phyloP scores from a whole-genome alignment of 1,284 basidiomycete genomes.

The Neotropicomus parvogracilis region DNA sequence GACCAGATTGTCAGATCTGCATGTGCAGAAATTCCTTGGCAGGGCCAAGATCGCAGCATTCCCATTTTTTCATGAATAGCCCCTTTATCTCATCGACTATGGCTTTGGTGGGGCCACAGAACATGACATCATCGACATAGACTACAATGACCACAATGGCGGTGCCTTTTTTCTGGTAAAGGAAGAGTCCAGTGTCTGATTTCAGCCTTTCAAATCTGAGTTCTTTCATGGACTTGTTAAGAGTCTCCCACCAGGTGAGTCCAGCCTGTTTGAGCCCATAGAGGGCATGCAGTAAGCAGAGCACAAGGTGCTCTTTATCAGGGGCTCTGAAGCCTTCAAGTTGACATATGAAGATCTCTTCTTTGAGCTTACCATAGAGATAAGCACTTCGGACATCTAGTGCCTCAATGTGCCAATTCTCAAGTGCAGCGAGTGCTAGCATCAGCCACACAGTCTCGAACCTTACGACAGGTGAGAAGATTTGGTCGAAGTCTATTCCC shows the following conservation, averaged over 20 bases:
- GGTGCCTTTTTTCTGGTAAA: neutral
- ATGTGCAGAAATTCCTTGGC: no score
- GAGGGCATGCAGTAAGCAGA: neutral
- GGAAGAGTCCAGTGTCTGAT: no score
- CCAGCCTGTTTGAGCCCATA: constrained; percentile 6
- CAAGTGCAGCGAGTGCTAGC: neutral
- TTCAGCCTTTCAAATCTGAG: no score
- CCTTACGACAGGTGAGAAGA: no score
- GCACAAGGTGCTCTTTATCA: neutral
- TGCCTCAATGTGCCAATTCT: neutral
- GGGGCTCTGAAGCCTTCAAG: neutral
- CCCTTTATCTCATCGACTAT: neutral
- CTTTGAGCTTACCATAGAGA: neutral
- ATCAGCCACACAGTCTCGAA: no score
- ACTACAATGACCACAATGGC: neutral
- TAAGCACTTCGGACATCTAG: neutral
- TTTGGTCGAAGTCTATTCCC: no score
- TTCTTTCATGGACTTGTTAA: neutral
- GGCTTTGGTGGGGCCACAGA: no score
- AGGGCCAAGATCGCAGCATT: no score
- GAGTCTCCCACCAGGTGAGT: neutral
- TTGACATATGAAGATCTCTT: neutral
- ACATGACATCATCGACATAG: neutral
- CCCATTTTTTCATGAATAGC: no score
- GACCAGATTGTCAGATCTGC: no score